These are phyloP conservation scores for Lactarius vividus DNA, from an alignment of 768 basidiomycete species.

Conservation along the genomic window DNA sequence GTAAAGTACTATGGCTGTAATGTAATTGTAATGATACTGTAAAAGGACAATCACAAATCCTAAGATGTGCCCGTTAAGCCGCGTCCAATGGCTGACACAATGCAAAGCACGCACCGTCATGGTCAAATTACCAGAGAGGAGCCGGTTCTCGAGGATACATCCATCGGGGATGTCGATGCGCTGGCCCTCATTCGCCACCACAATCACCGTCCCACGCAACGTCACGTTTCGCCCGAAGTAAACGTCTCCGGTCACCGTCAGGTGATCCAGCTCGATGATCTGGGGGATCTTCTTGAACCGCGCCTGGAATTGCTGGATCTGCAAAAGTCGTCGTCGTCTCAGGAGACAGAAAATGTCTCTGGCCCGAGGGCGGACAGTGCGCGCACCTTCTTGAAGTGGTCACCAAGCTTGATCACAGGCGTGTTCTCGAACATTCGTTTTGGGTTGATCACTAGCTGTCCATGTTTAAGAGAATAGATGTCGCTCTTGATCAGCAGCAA, in stretches of 20 bases:
- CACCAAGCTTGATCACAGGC: slow-evolving; percentile 96
- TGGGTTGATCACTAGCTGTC: slow-evolving; percentile 82
- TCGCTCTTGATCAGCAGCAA: slow-evolving; percentile 88
- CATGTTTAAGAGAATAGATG: slow-evolving; percentile 87
- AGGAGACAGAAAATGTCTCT: background rate
- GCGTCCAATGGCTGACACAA: background rate
- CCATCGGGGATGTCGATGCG: slow-evolving; percentile 76
- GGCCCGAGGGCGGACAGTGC: slow-evolving; percentile 7
- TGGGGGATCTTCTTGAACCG: slow-evolving; percentile 93
- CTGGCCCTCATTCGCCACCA: slow-evolving; percentile 76
- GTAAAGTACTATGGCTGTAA: background rate
- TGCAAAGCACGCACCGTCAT: slow-evolving; percentile 52
- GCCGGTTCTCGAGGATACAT: slow-evolving; percentile 64
- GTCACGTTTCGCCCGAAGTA: slow-evolving; percentile 86
- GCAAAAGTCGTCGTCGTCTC: slow-evolving; percentile 1
- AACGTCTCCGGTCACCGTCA: slow-evolving; percentile 91
- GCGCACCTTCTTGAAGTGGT: slow-evolving; percentile 91
- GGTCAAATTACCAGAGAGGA: slow-evolving; percentile 81
- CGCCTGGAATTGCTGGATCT: slow-evolving; percentile 89
- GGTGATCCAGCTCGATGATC: slow-evolving; percentile 88
- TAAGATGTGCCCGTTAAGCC: background rate
- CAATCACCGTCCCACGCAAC: slow-evolving; percentile 84
- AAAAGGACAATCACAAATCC: slow-evolving; percentile 14
- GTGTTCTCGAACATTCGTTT: slow-evolving; percentile 80
- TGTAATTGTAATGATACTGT: background rate